A percentile compares a stretch with the other conserved stretches of the same genome.
phyloP scores from a whole-genome alignment of 2,329 filamentous ascomycete species.

The Sarocladium strictum region DNA sequence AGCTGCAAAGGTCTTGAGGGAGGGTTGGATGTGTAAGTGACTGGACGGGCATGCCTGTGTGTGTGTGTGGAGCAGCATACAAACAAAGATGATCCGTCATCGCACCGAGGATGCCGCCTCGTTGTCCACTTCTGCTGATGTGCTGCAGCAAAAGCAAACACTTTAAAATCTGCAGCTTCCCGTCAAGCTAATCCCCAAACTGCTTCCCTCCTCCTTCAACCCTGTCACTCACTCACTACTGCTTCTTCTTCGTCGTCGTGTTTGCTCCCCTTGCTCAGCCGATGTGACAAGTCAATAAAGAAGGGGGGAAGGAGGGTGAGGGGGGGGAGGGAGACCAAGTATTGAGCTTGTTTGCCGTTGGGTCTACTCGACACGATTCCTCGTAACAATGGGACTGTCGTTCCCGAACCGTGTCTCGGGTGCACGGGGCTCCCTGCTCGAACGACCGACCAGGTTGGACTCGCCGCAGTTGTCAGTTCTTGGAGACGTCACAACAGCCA shows the following conservation, averaged over 20 bases:
- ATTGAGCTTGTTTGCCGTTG: background rate
- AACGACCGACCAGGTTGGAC: background rate
- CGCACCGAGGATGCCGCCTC: no score
- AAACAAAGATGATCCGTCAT: no score
- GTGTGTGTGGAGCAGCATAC: conserved; percentile 1
- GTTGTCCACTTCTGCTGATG: background rate
- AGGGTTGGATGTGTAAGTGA: background rate
- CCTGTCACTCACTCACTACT: no score
- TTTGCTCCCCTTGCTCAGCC: background rate
- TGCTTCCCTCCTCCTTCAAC: background rate
- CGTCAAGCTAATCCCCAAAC: background rate
- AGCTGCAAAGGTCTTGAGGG: background rate
- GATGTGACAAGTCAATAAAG: no score
- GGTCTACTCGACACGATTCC: no score
- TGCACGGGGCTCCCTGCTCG: no score
- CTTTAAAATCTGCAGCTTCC: background rate
- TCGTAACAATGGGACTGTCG: no score
- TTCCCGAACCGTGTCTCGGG: no score
- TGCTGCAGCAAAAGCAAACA: conserved; percentile 1
- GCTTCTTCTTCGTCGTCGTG: no score
- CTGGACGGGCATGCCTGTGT: background rate
- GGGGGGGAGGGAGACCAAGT: no score
- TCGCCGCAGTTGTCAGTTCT: background rate
- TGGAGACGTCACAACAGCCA: background rate
- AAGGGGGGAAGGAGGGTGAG: no score